Percentiles rank a stretch among this genome's conserved stretches.
Evolutionary conservation across 768 basidiomycete species (phyloP).

Genomic region (Kwoniella botswanensis): DNA sequence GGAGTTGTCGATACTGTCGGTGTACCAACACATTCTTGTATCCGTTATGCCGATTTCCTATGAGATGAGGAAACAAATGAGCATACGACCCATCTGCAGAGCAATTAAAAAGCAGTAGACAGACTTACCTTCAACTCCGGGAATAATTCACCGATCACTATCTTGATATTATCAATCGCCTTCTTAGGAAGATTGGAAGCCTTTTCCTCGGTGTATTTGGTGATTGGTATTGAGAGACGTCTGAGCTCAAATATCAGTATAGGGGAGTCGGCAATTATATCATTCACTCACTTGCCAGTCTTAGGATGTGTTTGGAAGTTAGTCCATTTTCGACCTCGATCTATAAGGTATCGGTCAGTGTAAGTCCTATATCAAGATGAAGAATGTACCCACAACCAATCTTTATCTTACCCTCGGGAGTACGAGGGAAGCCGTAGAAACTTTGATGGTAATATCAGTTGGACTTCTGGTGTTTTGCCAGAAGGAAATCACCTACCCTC

Average conservation of each 20-base stretch:
- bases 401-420: conserved; percentile 34
- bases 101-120: not conserved
- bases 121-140: conserved; percentile 30
- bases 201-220: conserved; percentile 29
- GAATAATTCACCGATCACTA: conserved; percentile 26
- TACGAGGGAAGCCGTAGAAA: conserved; percentile 32
- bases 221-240: conserved; percentile 33
- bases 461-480: not conserved
- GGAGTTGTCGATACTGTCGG: conserved; percentile 40
- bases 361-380: not conserved
- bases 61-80: not conserved
- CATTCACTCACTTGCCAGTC: conserved; percentile 32
- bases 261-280: not conserved
- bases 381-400: conserved; percentile 27
- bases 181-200: conserved; percentile 33
- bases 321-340: conserved; percentile 40
- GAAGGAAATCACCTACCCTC: conserved; percentile 15
- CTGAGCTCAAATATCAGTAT: not conserved
- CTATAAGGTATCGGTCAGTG: not conserved
- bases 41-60: conserved; percentile 39
- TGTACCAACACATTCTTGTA: conserved; percentile 45
- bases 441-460: conserved; percentile 16
- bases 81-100: not conserved
- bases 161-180: conserved; percentile 36
- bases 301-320: conserved; percentile 36